Base-by-base conservation (phyloP, 176 grass and related monocot species). In the Carex kokanica region DNA sequence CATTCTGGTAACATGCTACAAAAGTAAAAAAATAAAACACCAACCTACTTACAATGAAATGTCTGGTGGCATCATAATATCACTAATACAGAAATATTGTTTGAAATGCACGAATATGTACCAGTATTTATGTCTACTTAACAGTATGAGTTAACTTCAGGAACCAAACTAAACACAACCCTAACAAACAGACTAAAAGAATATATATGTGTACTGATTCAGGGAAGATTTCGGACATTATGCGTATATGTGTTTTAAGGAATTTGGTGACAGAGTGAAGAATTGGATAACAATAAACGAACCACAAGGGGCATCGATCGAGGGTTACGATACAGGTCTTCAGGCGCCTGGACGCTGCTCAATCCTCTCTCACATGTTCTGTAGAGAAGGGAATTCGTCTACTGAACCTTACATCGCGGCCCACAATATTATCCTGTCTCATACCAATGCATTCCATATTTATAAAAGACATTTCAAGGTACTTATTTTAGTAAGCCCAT, bases 241-340 rank as follows among this genome's bases (percentile, higher is more conserved):
- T 64, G 89, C 96, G 21, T 80, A 83, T 69, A 93, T 93, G 34
- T 98, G 96, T 75, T 98, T 98, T 86, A 84, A 90, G 79, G 87
- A 89, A 78, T 98, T 98, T 57, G 93, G 96, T 80, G 96, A 93
- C 54, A 88, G 96, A 90, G 96, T 98, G 82, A 95, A 98, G 86
- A 78, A 95, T 29, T 92, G 93, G 96, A 91, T 98, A 80, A 95
- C 96, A 51, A 86, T 98, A 56, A 98, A 95, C 53, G 96, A 98
- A 73, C 96, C 96, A 5, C 82, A 93, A 73, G 94, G 87, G 38
- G 83, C 91, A 78, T 78, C 93, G 0, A 95, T 98, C 78, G 84
- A 93, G 49, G 96, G 96, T 24, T 98, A 95, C 34, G 96, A 95
- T 88, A 81, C 85, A 51, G 96, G 96, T 34, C 83, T 95, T 10